A percentile compares a stretch with the other conserved stretches of the same genome.
Conservation (phyloP, 352 stramenopile species). For the Globisporangium yorkense region DNA sequence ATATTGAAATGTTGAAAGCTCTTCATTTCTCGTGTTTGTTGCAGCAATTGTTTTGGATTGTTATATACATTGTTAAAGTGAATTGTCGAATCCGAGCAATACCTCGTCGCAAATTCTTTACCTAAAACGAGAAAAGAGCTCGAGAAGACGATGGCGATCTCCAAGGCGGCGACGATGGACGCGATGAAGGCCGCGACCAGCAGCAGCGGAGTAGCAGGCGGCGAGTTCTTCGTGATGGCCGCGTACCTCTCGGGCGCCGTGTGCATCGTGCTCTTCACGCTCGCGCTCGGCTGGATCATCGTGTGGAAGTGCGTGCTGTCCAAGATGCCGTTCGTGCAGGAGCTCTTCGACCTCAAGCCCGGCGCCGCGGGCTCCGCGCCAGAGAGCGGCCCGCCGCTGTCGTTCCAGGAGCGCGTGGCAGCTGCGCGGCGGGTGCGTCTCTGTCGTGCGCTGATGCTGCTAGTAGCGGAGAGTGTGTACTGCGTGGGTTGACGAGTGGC, state of each 20-base stretch:
- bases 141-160: background rate
- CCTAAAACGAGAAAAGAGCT: constrained; percentile 1
- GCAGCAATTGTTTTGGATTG: too few relatives aligned
- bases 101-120: constrained; percentile 2
- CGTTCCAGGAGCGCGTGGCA: constrained; percentile 70
- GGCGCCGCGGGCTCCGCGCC: background rate
- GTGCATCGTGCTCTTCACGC: constrained; percentile 78
- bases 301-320: constrained; percentile 82
- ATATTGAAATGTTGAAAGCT: background rate
- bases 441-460: background rate
- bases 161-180: background rate
- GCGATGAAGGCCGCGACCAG: background rate
- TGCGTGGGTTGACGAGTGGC: too few relatives aligned
- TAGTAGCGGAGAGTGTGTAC: too few relatives aligned
- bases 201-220: background rate
- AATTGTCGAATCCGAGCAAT: background rate
- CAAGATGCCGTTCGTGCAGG: constrained; percentile 79
- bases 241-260: constrained; percentile 71
- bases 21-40: too few relatives aligned
- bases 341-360: constrained; percentile 80
- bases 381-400: constrained; percentile 27
- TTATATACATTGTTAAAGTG: background rate
- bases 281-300: constrained; percentile 69
- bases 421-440: constrained; percentile 52
- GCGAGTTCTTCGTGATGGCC: constrained; percentile 50